phyloP scores from a whole-genome alignment of 2,329 filamentous ascomycete genomes.

The Colletotrichum higginsianum region DNA sequence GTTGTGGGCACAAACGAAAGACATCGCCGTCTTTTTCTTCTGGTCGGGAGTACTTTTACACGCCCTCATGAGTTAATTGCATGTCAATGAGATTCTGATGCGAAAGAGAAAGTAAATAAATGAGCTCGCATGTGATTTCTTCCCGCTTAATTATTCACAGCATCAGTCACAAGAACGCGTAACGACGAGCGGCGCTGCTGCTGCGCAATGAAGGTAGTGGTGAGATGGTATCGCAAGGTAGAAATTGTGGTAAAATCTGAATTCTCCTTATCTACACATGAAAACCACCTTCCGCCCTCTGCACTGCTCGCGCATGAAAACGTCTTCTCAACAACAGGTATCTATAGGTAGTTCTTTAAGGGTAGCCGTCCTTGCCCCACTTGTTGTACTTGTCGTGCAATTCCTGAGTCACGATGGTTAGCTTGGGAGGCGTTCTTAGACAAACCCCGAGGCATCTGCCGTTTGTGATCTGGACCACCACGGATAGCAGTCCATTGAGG shows the following conservation, averaged over 20 bases:
- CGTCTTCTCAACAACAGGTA: constrained; percentile 29
- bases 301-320: constrained; percentile 23
- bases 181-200: not conserved
- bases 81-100: constrained; percentile 6
- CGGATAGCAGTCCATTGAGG: not conserved
- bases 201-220: not conserved
- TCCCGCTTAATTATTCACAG: not conserved
- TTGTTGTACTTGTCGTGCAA: constrained; percentile 99
- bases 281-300: constrained; percentile 30
- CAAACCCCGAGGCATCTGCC: not conserved
- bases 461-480: not conserved
- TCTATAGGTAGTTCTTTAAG: constrained; percentile 56
- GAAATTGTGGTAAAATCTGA: constrained; percentile 28
- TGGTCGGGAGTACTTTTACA: not conserved
- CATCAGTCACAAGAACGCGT: not conserved
- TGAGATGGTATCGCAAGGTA: not conserved
- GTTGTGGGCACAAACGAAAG: constrained; percentile 9
- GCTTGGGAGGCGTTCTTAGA: constrained; percentile 6
- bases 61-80: constrained; percentile 6
- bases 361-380: constrained; percentile 97
- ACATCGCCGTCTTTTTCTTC: constrained; percentile 9
- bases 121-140: not conserved
- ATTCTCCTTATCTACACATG: constrained; percentile 44
- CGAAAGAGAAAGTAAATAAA: not conserved
- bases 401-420: constrained; percentile 66